These are phyloP conservation scores for Chalara sp. DNA, from an alignment of 2,329 filamentous ascomycete genomes.

Conservation along the genomic window DNA sequence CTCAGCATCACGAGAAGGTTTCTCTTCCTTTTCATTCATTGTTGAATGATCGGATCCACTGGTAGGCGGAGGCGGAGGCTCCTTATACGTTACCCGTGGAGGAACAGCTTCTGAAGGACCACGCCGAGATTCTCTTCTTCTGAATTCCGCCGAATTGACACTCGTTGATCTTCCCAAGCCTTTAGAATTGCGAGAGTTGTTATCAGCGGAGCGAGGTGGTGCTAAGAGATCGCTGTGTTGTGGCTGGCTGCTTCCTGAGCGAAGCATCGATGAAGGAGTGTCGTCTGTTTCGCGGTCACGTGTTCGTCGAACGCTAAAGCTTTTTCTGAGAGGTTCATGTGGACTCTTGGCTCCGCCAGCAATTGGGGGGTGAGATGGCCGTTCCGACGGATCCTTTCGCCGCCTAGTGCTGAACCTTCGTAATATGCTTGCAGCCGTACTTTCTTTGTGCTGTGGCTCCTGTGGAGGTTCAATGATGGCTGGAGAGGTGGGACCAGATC, in stretches of 20 bases:
- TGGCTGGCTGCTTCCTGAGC: slow-evolving; percentile 56
- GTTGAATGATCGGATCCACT: slow-evolving; percentile 74
- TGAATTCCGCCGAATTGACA: slow-evolving; percentile 80
- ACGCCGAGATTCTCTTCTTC: slow-evolving; percentile 54
- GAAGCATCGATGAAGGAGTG: slow-evolving; percentile 39
- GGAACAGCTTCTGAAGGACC: slow-evolving; percentile 46
- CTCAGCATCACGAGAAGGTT: slow-evolving; percentile 33
- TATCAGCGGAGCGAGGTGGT: slow-evolving; percentile 60
- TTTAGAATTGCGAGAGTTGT: slow-evolving; percentile 53
- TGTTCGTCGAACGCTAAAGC: slow-evolving; percentile 73
- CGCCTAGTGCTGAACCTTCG: slow-evolving; percentile 86
- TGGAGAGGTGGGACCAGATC: slow-evolving; percentile 39
- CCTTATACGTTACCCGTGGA: slow-evolving; percentile 43
- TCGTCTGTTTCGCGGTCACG: slow-evolving; percentile 41
- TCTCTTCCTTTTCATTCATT: slow-evolving; percentile 42
- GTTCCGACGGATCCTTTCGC: slow-evolving; percentile 55
- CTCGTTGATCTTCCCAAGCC: slow-evolving; percentile 81
- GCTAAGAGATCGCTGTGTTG: slow-evolving; percentile 75
- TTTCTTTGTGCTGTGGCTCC: slow-evolving; percentile 74
- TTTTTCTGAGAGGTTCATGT: slow-evolving; percentile 69
- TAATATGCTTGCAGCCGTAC: slow-evolving; percentile 74
- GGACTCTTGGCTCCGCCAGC: slow-evolving; percentile 72
- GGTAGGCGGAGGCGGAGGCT: slow-evolving; percentile 59
- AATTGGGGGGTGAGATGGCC: slow-evolving; percentile 56
- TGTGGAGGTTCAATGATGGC: slow-evolving; percentile 48